Percentiles rank a stretch among this genome's conserved stretches.
phyloP scores from a whole-genome alignment of 1,284 basidiomycete species.

The Pseudozyma thailandica region DNA sequence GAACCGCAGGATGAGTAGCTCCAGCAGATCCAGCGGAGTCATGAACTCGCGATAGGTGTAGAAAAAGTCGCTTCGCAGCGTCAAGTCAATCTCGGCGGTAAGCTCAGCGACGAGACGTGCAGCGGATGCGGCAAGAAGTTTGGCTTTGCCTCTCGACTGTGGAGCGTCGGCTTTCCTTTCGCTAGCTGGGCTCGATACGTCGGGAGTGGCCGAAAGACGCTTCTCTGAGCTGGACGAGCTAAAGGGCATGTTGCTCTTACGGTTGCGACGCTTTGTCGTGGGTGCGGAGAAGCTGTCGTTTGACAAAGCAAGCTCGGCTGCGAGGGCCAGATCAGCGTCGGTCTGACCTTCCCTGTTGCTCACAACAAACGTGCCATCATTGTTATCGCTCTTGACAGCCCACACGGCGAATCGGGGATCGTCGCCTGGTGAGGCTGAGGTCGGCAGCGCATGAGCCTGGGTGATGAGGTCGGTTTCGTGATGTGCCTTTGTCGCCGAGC shows the following conservation, averaged over 20 bases:
- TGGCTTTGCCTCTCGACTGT: slow-evolving; percentile 8
- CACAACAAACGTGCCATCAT: slow-evolving; percentile 39
- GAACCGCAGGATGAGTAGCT: slow-evolving; percentile 58
- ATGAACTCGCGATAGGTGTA: slow-evolving; percentile 60
- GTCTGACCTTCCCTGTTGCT: slow-evolving; percentile 36
- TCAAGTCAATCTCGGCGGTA: slow-evolving; percentile 59
- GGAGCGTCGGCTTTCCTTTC: slow-evolving; percentile 4
- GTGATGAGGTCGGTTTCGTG: slow-evolving; percentile 19
- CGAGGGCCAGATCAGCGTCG: slow-evolving; percentile 1
- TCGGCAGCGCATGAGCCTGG: slow-evolving; percentile 37
- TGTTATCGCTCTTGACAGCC: slow-evolving; percentile 42
- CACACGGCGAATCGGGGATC: slow-evolving; percentile 61
- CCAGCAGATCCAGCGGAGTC: slow-evolving; percentile 46
- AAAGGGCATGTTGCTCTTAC: slow-evolving; percentile 22
- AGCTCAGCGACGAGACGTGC: slow-evolving; percentile 60
- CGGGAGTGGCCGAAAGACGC: neutral
- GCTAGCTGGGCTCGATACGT: slow-evolving; percentile 11
- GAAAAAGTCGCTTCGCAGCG: slow-evolving; percentile 60
- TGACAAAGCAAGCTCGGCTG: slow-evolving; percentile 12
- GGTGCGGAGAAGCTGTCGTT: slow-evolving; percentile 7
- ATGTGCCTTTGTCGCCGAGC: neutral
- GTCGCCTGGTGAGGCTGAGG: slow-evolving; percentile 52
- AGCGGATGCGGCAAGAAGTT: slow-evolving; percentile 54
- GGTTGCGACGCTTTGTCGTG: slow-evolving; percentile 29
- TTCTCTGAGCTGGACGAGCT: slow-evolving; percentile 3